A percentile compares a stretch with the other conserved stretches of the same genome.
Evolutionary conservation across 345 rosid species (phyloP).

Genomic region (Citrus inodora): DNA sequence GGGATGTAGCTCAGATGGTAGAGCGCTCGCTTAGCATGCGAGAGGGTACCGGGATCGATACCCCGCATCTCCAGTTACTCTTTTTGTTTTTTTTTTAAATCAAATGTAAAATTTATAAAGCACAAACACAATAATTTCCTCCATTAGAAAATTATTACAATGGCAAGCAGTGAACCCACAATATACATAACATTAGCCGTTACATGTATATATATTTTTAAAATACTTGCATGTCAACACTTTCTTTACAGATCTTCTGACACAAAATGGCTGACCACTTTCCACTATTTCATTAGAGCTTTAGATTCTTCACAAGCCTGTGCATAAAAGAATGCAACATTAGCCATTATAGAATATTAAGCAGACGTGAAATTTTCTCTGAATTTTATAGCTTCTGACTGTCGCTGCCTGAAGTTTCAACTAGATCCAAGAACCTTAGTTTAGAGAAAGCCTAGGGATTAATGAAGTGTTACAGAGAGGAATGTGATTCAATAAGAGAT

Average conservation of each 20-base stretch:
- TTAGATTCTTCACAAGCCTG: conserved; percentile 67
- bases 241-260: conserved; percentile 7
- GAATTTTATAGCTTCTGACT: not conserved
- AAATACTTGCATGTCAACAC: not conserved
- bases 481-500: conserved; percentile 17
- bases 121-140: not conserved
- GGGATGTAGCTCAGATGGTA: conserved; percentile 76
- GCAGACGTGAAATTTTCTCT: not conserved
- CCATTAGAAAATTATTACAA: not conserved
- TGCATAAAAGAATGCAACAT: not conserved
- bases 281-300: conserved; percentile 36
- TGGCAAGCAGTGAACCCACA: not conserved
- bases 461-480: not conserved
- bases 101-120: not conserved
- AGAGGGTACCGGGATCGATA: conserved; percentile 36
- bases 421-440: conserved; percentile 21
- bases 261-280: not conserved
- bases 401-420: not conserved
- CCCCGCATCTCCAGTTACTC: not conserved
- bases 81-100: too few relatives aligned
- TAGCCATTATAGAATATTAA: not conserved
- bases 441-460: conserved; percentile 19
- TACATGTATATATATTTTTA: too few relatives aligned
- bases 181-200: not conserved
- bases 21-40: conserved; percentile 73